These are phyloP conservation scores for Tetradesmus obliquus DNA, from an alignment of 139 green algal genomes.

Conservation along the genomic window DNA sequence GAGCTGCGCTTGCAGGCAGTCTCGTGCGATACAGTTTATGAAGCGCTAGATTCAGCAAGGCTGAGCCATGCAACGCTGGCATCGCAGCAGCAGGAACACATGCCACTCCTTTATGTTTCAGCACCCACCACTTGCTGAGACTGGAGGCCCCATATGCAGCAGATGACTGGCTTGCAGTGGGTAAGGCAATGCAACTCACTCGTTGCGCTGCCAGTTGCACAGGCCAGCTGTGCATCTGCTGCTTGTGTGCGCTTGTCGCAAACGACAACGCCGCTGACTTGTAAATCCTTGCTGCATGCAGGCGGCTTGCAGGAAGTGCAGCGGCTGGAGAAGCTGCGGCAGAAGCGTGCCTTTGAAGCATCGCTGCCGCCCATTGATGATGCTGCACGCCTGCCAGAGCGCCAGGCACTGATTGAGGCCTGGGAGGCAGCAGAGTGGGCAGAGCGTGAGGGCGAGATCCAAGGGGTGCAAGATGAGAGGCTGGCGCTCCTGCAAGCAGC, in stretches of 20 bases:
- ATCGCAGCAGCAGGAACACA: neutral
- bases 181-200: no score
- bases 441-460: constrained; percentile 81
- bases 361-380: constrained; percentile 77
- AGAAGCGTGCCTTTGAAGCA: constrained; percentile 85
- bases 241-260: neutral
- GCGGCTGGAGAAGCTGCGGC: constrained; percentile 77
- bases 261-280: no score
- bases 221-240: no score
- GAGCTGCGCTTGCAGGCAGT: constrained; percentile 29
- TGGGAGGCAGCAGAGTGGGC: constrained; percentile 84
- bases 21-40: neutral
- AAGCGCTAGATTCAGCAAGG: neutral
- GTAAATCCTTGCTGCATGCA: neutral
- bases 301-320: constrained; percentile 54
- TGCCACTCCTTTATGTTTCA: neutral
- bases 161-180: no score
- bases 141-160: no score
- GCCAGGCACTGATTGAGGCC: constrained; percentile 82
- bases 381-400: constrained; percentile 66
- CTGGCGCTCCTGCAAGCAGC: constrained; percentile 68
- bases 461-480: constrained; percentile 74
- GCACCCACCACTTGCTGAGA: no score
- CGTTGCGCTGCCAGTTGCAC: no score
- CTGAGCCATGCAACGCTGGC: neutral